These are phyloP conservation scores for Gloeopeniophorella convolvens DNA, from an alignment of 768 basidiomycete species.

Conservation along the genomic window DNA sequence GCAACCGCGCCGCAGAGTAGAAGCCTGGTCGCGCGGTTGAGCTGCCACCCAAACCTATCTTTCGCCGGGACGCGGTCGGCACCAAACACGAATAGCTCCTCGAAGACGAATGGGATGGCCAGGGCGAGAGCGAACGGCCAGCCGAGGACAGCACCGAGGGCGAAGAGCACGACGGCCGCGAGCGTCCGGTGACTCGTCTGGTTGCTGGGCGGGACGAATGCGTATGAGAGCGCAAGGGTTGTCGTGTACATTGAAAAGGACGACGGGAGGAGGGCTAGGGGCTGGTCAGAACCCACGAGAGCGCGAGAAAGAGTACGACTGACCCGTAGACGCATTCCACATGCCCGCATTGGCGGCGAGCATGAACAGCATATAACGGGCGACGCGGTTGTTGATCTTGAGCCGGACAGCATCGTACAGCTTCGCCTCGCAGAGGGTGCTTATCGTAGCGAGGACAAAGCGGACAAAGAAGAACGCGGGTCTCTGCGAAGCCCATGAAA, in stretches of 20 bases:
- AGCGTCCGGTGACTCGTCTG: constrained; percentile 51
- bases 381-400: constrained; percentile 81
- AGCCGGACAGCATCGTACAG: constrained; percentile 79
- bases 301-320: constrained; percentile 20
- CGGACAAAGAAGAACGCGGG: constrained; percentile 86
- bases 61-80: constrained; percentile 54
- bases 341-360: constrained; percentile 83
- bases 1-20: constrained; percentile 48
- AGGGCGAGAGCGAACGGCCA: constrained; percentile 96
- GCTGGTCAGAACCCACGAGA: constrained; percentile 11
- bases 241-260: constrained; percentile 92
- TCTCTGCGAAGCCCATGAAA: constrained; percentile 43
- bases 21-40: constrained; percentile 55
- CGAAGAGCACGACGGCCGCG: constrained; percentile 63
- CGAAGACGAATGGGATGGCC: constrained; percentile 82
- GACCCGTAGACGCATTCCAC: constrained; percentile 88
- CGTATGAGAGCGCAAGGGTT: constrained; percentile 70
- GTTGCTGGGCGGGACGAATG: constrained; percentile 50
- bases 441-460: constrained; percentile 67
- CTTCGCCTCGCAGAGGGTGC: constrained; percentile 68
- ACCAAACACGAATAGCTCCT: constrained; percentile 78
- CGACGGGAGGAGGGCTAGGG: constrained; percentile 84
- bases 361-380: constrained; percentile 89
- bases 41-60: constrained; percentile 45
- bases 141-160: constrained; percentile 79